phyloP scores from a whole-genome alignment of 2,329 filamentous ascomycete species.

The Botrytis fabae region DNA sequence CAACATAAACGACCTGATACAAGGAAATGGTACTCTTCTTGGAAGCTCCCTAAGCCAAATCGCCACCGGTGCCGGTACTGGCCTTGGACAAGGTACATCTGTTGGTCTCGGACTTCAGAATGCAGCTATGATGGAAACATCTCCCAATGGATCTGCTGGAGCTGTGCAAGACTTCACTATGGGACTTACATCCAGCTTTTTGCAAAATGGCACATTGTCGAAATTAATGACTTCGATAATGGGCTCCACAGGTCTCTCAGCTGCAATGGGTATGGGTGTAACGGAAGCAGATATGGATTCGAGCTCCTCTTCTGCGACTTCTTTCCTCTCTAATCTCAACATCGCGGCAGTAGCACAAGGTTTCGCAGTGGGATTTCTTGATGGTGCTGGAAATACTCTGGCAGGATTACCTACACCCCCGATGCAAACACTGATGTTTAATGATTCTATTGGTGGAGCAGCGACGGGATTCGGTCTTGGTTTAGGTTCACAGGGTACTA shows the following conservation, averaged over 20 bases:
- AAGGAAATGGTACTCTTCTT: not conserved
- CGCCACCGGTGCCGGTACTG: not conserved
- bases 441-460: not conserved
- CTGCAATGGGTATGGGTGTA: not conserved
- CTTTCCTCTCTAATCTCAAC: not conserved
- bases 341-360: not conserved
- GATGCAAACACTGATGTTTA: not conserved
- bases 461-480: not conserved
- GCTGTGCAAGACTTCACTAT: not conserved
- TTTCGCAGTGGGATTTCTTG: not conserved
- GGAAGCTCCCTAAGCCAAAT: not conserved
- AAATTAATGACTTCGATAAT: not conserved
- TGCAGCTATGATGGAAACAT: not conserved
- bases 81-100: not conserved
- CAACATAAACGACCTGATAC: not conserved
- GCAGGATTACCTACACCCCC: not conserved
- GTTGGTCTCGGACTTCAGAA: not conserved
- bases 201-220: not conserved
- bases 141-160: not conserved
- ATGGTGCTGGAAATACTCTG: not conserved
- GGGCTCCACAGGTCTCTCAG: not conserved
- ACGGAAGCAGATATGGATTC: not conserved
- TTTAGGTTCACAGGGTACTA: not conserved
- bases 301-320: not conserved
- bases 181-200: not conserved